A percentile compares a stretch with the other conserved stretches of the same genome.
These are phyloP conservation scores for Aspergillus fumigatiaffinis DNA, from an alignment of 2,329 filamentous ascomycete species.

Conservation along the genomic window DNA sequence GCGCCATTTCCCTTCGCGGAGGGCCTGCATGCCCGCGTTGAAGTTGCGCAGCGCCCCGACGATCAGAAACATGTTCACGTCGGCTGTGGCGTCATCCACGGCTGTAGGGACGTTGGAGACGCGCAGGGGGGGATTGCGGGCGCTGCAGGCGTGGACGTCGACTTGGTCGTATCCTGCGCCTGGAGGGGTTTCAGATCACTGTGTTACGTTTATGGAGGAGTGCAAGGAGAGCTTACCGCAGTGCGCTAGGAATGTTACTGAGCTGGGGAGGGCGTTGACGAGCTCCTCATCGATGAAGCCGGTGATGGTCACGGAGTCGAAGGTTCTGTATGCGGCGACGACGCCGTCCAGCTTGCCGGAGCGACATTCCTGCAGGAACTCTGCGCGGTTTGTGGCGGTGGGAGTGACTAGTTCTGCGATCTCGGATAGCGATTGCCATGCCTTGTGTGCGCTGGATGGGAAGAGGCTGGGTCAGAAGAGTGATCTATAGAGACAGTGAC, in stretches of 20 bases:
- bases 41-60: conserved; percentile 75
- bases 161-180: conserved; percentile 84
- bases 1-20: conserved; percentile 66
- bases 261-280: conserved; percentile 47
- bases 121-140: conserved; percentile 53
- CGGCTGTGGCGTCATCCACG: conserved; percentile 79
- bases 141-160: conserved; percentile 67
- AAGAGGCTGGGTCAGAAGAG: not conserved
- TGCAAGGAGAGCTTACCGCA: conserved; percentile 28
- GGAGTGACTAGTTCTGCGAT: conserved; percentile 65
- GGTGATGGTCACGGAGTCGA: conserved; percentile 60
- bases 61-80: conserved; percentile 75
- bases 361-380: conserved; percentile 66
- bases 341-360: conserved; percentile 64
- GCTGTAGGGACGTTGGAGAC: conserved; percentile 81
- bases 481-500: not conserved
- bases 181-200: conserved; percentile 28
- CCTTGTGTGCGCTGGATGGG: conserved; percentile 51
- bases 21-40: conserved; percentile 59
- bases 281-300: conserved; percentile 69
- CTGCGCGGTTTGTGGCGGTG: conserved; percentile 56
- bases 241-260: conserved; percentile 36
- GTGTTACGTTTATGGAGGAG: not conserved
- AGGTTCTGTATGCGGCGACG: conserved; percentile 66
- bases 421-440: conserved; percentile 59